A percentile compares a stretch with the other conserved stretches of the same genome.
Conservation (phyloP, 176 grass and related monocot genomes). For the Avena insularis region DNA sequence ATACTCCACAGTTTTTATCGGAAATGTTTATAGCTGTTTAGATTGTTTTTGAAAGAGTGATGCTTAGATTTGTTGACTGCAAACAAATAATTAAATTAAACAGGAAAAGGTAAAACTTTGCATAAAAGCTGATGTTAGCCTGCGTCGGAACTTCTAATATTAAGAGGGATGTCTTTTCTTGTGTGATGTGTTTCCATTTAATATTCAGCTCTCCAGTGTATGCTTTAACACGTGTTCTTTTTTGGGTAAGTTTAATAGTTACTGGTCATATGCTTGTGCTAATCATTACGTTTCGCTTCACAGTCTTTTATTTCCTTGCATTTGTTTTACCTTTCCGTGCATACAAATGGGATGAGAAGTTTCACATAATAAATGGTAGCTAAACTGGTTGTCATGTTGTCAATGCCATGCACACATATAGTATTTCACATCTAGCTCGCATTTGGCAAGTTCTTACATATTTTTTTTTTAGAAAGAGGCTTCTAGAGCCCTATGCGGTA, state of each 20-base stretch:
- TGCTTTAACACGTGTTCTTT: slow-evolving; percentile 4
- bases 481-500: background rate
- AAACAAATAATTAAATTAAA: slow-evolving; percentile 9
- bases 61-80: background rate
- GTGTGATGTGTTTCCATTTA: slow-evolving; percentile 4
- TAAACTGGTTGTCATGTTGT: slow-evolving; percentile 7
- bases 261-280: background rate
- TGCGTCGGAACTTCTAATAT: slow-evolving; percentile 20
- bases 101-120: background rate
- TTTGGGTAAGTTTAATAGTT: slow-evolving; percentile 20
- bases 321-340: slow-evolving; percentile 17
- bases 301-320: background rate
- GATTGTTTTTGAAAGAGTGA: background rate
- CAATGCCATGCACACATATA: background rate
- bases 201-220: background rate
- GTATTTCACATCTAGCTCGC: slow-evolving; percentile 20
- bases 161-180: background rate
- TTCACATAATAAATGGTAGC: slow-evolving; percentile 21
- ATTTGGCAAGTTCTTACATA: slow-evolving; percentile 19
- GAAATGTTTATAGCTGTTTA: background rate
- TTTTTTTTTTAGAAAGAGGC: slow-evolving; percentile 7
- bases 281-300: background rate
- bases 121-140: background rate
- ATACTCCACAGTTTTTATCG: background rate
- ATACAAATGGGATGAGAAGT: background rate